phyloP scores from a whole-genome alignment of 2,329 filamentous ascomycete genomes.

The Arthrobotrys pseudoclavata region DNA sequence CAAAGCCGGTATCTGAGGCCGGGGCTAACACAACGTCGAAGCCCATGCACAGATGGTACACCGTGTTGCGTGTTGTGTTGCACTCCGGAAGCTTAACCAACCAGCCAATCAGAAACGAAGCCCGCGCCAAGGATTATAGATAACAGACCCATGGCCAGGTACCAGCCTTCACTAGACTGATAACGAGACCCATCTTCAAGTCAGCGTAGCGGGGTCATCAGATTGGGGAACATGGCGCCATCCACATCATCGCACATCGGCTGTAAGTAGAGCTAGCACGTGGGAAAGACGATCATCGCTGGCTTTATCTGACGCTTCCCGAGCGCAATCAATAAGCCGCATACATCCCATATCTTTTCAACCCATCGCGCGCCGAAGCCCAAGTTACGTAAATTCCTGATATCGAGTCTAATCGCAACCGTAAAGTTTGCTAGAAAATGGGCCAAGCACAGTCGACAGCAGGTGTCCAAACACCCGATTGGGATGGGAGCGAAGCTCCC shows the following conservation, averaged over 20 bases:
- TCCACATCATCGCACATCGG: background rate
- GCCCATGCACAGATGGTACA: background rate
- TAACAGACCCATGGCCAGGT: too few species aligned
- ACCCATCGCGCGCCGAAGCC: too few species aligned
- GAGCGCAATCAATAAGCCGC: background rate
- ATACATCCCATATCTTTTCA: background rate
- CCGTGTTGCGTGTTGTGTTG: background rate
- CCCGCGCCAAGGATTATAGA: background rate
- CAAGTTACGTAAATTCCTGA: too few species aligned
- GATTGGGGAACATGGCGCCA: background rate
- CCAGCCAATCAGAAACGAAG: background rate
- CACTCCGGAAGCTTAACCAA: background rate
- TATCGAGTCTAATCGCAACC: too few species aligned
- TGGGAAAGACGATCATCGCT: background rate
- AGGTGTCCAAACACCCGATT: slow-evolving; percentile 13
- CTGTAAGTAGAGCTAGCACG: background rate
- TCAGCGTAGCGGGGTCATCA: background rate
- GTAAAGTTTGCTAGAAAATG: slow-evolving; percentile 11
- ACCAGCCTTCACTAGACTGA: too few species aligned
- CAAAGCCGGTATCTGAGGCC: too few species aligned
- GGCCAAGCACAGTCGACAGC: slow-evolving; percentile 37
- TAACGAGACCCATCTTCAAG: background rate
- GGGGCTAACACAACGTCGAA: too few species aligned
- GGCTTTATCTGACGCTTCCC: background rate
- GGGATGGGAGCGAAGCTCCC: slow-evolving; percentile 17